These are phyloP conservation scores for Fremontodendron californicum DNA, from an alignment of 345 rosid genomes.

Conservation along the genomic window DNA sequence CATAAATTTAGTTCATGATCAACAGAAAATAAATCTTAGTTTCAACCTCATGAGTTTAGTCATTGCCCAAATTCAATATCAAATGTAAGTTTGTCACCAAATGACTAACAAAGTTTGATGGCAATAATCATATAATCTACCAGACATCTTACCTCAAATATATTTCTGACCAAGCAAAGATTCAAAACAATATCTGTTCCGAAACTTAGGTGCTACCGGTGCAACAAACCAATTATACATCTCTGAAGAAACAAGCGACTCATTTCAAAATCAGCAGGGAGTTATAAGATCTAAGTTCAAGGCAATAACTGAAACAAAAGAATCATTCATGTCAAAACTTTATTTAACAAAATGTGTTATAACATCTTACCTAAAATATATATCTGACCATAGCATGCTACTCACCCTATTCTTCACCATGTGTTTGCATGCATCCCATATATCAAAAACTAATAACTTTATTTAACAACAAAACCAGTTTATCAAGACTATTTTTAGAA, in stretches of 20 bases:
- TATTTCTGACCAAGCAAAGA: neutral
- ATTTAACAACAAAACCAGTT: too few species aligned
- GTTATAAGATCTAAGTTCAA: neutral
- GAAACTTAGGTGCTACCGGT: neutral
- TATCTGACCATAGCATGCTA: neutral
- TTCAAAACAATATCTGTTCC: neutral
- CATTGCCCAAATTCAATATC: neutral
- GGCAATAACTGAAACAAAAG: neutral
- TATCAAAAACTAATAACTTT: neutral
- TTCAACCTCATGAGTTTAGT: neutral
- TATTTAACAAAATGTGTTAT: too few species aligned
- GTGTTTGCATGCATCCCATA: neutral
- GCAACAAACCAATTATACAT: neutral
- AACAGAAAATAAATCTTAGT: neutral
- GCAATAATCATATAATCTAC: neutral
- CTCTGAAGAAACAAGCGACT: neutral
- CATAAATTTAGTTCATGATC: neutral
- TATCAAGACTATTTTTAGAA: neutral
- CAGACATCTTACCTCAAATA: neutral
- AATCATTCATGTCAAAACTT: neutral
- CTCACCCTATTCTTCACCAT: neutral
- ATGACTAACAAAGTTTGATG: neutral
- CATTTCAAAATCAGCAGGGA: neutral
- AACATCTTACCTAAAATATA: too few species aligned
- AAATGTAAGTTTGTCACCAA: neutral